phyloP scores from a whole-genome alignment of 345 rosid genomes.

The Eutrema yunnanense region DNA sequence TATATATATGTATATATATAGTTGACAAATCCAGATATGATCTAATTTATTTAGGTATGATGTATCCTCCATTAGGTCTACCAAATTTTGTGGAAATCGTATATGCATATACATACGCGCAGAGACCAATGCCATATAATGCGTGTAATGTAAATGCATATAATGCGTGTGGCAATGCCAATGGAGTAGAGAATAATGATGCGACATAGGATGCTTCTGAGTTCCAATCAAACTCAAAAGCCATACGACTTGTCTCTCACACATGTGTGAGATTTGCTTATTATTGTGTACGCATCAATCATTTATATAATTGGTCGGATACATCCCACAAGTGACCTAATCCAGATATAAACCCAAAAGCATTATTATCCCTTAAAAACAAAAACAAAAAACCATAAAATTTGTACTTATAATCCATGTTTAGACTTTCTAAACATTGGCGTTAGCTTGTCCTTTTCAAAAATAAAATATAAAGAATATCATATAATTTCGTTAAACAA shows the following conservation, averaged over 20 bases:
- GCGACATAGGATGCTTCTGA: slow-evolving; percentile 27
- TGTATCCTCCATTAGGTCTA: background rate
- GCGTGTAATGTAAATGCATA: background rate
- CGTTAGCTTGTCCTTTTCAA: slow-evolving; percentile 13
- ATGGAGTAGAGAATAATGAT: background rate
- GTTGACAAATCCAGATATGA: slow-evolving; percentile 25
- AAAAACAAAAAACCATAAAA: background rate
- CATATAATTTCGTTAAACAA: background rate
- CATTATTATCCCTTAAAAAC: background rate
- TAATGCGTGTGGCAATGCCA: slow-evolving; percentile 1
- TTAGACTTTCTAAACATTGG: slow-evolving; percentile 6
- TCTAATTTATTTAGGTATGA: slow-evolving; percentile 1
- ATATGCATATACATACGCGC: background rate
- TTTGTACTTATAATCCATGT: slow-evolving; percentile 11
- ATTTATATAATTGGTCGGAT: slow-evolving; percentile 11
- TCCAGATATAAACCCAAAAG: slow-evolving; percentile 6
- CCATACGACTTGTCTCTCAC: slow-evolving; percentile 18
- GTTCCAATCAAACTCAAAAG: slow-evolving; percentile 25
- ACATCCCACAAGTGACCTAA: slow-evolving; percentile 7
- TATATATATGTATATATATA: too few species aligned
- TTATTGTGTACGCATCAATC: slow-evolving; percentile 16
- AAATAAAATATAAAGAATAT: background rate
- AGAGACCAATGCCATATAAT: background rate
- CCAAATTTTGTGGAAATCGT: background rate
- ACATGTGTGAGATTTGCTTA: slow-evolving; percentile 29